Evolutionary conservation across 2,329 filamentous ascomycete species (phyloP).

Genomic region (Cadophora gregata): DNA sequence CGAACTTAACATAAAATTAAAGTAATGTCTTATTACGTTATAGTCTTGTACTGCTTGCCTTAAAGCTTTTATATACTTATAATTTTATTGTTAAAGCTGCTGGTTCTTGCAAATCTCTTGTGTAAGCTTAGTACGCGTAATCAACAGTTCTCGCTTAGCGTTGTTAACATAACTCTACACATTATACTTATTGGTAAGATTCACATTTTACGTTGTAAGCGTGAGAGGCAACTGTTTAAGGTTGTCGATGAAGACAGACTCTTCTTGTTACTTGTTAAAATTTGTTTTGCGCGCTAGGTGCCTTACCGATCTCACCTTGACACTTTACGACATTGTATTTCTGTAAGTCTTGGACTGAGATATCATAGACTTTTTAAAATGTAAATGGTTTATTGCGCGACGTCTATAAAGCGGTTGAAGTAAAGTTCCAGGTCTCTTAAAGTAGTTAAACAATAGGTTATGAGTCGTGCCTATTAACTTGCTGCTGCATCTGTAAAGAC

Average conservation of each 20-base stretch:
- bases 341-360: slow-evolving; percentile 3
- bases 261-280: slow-evolving; percentile 15
- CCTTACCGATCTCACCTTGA: slow-evolving; percentile 2
- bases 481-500: background rate
- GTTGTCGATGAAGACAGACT: slow-evolving; percentile 11
- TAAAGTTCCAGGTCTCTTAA: slow-evolving; percentile 7
- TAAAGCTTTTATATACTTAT: slow-evolving; percentile 25
- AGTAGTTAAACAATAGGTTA: slow-evolving; percentile 5
- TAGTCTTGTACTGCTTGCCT: slow-evolving; percentile 18
- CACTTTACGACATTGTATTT: slow-evolving; percentile 7
- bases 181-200: slow-evolving; percentile 28
- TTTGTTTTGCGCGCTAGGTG: slow-evolving; percentile 5
- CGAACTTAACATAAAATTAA: slow-evolving; percentile 24
- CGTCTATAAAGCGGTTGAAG: slow-evolving; percentile 5
- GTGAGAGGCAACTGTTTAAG: slow-evolving; percentile 25
- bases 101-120: slow-evolving; percentile 27
- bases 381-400: slow-evolving; percentile 6
- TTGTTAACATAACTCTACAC: slow-evolving; percentile 24
- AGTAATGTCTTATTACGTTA: slow-evolving; percentile 20
- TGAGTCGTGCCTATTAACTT: background rate
- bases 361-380: background rate
- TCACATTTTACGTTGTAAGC: slow-evolving; percentile 24
- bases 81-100: slow-evolving; percentile 23
- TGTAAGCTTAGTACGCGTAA: slow-evolving; percentile 21
- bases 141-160: slow-evolving; percentile 26